Evolutionary conservation across 1,284 basidiomycete genomes (phyloP), one percentile per base, ranked within the genome.

Genomic region (Trichosporon sp.): DNA sequence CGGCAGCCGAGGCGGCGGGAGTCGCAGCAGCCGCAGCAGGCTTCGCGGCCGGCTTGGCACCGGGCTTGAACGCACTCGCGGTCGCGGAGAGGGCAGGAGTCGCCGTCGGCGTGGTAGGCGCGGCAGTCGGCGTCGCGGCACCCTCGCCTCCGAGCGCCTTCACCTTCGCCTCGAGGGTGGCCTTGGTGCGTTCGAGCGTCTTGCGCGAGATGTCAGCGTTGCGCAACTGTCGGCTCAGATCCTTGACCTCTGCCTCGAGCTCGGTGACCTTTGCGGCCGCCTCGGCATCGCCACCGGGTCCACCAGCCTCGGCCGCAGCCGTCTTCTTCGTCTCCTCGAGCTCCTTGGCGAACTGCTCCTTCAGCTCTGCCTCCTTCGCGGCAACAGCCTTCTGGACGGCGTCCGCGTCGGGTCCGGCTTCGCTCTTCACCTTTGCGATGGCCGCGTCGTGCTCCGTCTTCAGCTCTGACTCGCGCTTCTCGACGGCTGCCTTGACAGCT

Each of bases 131-230:
- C 1, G 59, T 63, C 10, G 61, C 66, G n/a, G 68, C 59, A 0
- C 65, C 66, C 35, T 66, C 71, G 21, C 68, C 77, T 37, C 76
- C 76, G 10, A 77, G 66, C 67, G 69, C 75, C 69, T 76, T 77
- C 48, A 79, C 63, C 71, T 80, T 81, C 61, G 76, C 69, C 65
- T 83, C 80, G 77, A 68, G 73, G 68, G 61, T 51, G 6, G 37
- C 54, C 67, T 70, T 70, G 48, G 68, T 65, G 7, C 73, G 43
- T 67, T 82, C 81, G 59, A 83, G 71, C 12, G 79, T 81, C 75
- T 81, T 82, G 59, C 81, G 71, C 48, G 77, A 71, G 38, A 82
- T 81, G 67, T 83, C 80, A 0, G 78, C 78, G 5, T 78, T 83
- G 68, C 76, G 78, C 8, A 75, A 70, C 68, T 80, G 79, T 48